Percentiles rank a stretch among this genome's conserved stretches.
phyloP scores from a whole-genome alignment of 2,329 filamentous ascomycete genomes.

The Epichloe coenophiala region DNA sequence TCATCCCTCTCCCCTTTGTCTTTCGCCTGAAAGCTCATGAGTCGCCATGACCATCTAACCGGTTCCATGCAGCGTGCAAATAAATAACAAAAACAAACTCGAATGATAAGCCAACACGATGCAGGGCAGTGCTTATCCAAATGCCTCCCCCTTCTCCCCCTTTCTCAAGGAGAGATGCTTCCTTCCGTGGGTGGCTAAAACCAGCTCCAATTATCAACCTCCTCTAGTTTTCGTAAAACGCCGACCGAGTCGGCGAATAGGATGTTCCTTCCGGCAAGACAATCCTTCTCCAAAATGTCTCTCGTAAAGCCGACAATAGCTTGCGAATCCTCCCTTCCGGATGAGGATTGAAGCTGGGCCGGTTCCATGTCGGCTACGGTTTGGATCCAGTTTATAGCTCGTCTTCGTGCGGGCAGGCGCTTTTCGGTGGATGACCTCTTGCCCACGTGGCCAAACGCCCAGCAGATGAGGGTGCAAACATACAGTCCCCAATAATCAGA shows the following conservation, averaged over 20 bases:
- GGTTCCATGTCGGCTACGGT: constrained; percentile 26
- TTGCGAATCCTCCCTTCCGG: constrained; percentile 23
- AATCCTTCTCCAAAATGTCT: constrained; percentile 34
- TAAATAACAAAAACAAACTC: too few species aligned
- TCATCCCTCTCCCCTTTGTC: background rate
- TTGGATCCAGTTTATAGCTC: constrained; percentile 24
- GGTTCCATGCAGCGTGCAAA: too few species aligned
- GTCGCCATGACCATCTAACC: background rate
- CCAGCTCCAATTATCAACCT: constrained; percentile 26
- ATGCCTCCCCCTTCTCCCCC: too few species aligned
- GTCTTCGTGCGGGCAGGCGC: constrained; percentile 12
- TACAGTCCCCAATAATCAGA: constrained; percentile 43
- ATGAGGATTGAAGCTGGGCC: constrained; percentile 24
- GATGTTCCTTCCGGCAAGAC: constrained; percentile 32
- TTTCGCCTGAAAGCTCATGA: background rate
- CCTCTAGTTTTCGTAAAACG: constrained; percentile 38
- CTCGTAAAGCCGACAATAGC: constrained; percentile 37
- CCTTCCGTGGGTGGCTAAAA: constrained; percentile 3
- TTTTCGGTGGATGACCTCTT: constrained; percentile 10
- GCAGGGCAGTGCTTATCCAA: background rate
- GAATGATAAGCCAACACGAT: too few species aligned
- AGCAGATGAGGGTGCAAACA: constrained; percentile 44
- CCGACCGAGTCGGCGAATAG: constrained; percentile 39
- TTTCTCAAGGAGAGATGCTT: background rate
- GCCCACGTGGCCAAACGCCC: constrained; percentile 35